Base-by-base conservation (phyloP, 495 filamentous ascomycete genomes). In the Lichina pygmaea region DNA sequence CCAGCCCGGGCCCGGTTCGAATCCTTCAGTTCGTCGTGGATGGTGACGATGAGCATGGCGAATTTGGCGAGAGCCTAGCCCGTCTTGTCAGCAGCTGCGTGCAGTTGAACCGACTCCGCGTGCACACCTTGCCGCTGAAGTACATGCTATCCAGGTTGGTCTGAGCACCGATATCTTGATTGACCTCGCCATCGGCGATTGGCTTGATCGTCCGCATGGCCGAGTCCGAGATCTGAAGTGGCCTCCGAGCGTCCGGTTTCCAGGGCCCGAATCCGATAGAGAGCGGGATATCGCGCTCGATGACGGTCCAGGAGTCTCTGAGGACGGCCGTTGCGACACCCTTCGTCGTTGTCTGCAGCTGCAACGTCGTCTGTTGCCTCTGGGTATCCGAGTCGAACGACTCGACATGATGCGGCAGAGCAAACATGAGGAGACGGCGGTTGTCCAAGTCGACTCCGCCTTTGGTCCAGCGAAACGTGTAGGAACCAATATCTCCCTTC, bases 131-230 rank as follows among this genome's bases (percentile, higher is more conserved):
- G 50, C 86, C 86, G 50, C 78, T 77, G 55, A 80, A 97, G 59
- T 97, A 97, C 78, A 94, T 91, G 50, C 79, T 91, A 55, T 91
- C 69, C 33, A 85, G 65, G 48, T 89, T 69, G 6, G 73, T 74
- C 55, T 91, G 78, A 6, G 57, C 55, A 17, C 61, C 54, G 44
- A 93, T 77, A 52, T 86, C 68, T 55, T 91, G 72, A 8, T 66
- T 59, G 0, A 91, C 57, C 57, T 97, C 89, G 9, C 63, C 62
- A 4, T 61, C 57, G 2, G 76, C 77, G 6, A 72, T 65, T 32
- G 60, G 58, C 24, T 62, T 59, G 48, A 89, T 77, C 0, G 64
- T 61, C 0, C 63, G 54, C 42, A 68, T 67, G 2, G 68, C 67
- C 6, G 54, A 55, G 1, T 58, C 47, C 5, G 71, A 73, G 8